These are phyloP conservation scores for Aspergillus homomorphus DNA, from an alignment of 495 filamentous ascomycete species.

Conservation along the genomic window DNA sequence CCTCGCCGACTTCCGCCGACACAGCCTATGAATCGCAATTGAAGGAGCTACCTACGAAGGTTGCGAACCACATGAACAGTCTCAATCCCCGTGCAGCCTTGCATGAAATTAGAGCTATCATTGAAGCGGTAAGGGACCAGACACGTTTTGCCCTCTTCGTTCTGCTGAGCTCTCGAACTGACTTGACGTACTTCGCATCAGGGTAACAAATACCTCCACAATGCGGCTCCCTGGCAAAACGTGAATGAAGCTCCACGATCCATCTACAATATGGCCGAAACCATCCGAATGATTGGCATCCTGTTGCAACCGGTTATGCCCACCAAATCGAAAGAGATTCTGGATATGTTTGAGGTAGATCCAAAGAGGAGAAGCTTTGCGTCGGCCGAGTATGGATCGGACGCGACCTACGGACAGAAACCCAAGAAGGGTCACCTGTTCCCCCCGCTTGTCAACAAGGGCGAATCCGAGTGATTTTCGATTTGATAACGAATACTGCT, in stretches of 20 bases:
- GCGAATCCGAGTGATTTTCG: constrained; percentile 28
- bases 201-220: constrained; percentile 62
- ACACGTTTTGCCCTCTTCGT: neutral
- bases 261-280: constrained; percentile 71
- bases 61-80: constrained; percentile 57
- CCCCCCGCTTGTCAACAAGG: constrained; percentile 51
- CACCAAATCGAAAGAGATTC: constrained; percentile 64
- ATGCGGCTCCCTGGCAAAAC: constrained; percentile 56
- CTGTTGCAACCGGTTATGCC: constrained; percentile 91
- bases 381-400: constrained; percentile 54
- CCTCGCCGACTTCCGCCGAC: constrained; percentile 28
- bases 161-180: neutral
- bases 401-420: constrained; percentile 65
- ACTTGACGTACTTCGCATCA: constrained; percentile 44
- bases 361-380: constrained; percentile 51
- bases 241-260: constrained; percentile 44
- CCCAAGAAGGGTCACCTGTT: constrained; percentile 52
- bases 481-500: constrained; percentile 33
- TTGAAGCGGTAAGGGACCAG: constrained; percentile 48
- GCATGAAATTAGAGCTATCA: constrained; percentile 59
- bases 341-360: constrained; percentile 74
- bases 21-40: constrained; percentile 34
- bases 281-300: constrained; percentile 77
- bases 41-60: constrained; percentile 32
- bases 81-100: constrained; percentile 64